Evolutionary conservation across 1,284 basidiomycete genomes (phyloP).

Genomic region (Tremellales sp.): DNA sequence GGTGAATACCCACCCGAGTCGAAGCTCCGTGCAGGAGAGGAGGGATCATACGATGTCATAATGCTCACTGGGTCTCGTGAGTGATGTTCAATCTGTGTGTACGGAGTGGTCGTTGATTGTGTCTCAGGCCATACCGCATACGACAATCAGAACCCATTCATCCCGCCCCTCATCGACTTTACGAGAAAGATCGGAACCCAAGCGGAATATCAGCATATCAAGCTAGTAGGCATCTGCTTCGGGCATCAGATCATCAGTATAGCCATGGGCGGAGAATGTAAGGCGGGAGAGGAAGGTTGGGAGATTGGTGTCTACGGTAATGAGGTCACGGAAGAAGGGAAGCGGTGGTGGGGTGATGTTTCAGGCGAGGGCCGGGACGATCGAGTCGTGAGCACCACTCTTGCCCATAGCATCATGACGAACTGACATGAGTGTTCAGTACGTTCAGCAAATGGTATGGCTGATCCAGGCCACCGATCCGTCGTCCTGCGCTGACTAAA

Average conservation of each 20-base stretch:
- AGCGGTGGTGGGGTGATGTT: slow-evolving; percentile 47
- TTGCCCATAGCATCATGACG: background rate
- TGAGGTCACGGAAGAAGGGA: slow-evolving; percentile 48
- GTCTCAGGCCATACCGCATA: slow-evolving; percentile 41
- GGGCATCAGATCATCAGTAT: slow-evolving; percentile 54
- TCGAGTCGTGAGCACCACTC: slow-evolving; percentile 29
- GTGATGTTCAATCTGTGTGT: slow-evolving; percentile 11
- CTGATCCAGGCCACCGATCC: background rate
- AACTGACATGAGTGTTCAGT: slow-evolving; percentile 24
- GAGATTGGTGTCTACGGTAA: slow-evolving; percentile 52
- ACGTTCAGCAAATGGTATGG: slow-evolving; percentile 52
- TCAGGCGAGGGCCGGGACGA: slow-evolving; percentile 37
- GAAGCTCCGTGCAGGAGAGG: slow-evolving; percentile 40
- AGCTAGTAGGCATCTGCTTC: slow-evolving; percentile 51
- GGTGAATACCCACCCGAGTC: slow-evolving; percentile 49
- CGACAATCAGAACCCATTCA: slow-evolving; percentile 32
- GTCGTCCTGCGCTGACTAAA: slow-evolving; percentile 1
- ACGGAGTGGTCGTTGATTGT: background rate
- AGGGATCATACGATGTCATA: slow-evolving; percentile 48
- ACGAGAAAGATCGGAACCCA: slow-evolving; percentile 27
- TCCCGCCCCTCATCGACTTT: slow-evolving; percentile 33
- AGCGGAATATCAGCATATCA: slow-evolving; percentile 29
- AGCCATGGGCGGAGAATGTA: slow-evolving; percentile 50
- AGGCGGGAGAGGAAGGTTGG: slow-evolving; percentile 51
- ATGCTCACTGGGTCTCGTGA: slow-evolving; percentile 54